Conservation (phyloP, 768 basidiomycete species). For the Holtermannia corniformis region DNA sequence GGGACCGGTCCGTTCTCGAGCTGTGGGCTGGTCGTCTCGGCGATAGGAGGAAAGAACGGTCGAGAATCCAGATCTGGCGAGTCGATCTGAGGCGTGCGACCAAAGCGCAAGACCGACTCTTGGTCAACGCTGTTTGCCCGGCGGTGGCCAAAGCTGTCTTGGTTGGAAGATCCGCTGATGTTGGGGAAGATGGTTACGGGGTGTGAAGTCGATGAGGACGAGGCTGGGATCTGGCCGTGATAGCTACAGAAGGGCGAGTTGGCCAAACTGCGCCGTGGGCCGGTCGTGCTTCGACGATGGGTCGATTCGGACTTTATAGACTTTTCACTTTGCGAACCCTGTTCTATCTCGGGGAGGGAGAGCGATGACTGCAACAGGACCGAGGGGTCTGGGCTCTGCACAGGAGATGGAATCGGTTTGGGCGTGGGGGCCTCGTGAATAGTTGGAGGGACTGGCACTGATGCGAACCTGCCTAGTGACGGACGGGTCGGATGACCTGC, state of each 20-base stretch:
- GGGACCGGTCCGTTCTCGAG: constrained; percentile 1
- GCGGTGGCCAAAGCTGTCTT: background rate
- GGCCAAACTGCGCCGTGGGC: background rate
- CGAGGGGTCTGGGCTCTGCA: background rate
- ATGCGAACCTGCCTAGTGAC: background rate
- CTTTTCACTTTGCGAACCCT: background rate
- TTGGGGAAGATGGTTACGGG: background rate
- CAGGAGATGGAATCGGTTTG: too few species aligned
- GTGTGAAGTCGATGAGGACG: background rate
- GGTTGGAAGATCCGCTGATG: background rate
- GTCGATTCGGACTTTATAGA: background rate
- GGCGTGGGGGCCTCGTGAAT: background rate
- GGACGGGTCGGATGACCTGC: background rate
- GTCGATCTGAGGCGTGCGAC: background rate
- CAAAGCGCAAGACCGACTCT: background rate
- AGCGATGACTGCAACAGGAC: background rate
- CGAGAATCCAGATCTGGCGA: background rate
- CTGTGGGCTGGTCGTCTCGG: constrained; percentile 1
- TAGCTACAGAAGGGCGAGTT: background rate
- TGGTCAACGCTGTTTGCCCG: background rate
- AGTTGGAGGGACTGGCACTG: background rate
- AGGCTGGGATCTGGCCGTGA: background rate
- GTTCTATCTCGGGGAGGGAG: background rate
- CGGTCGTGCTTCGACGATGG: background rate
- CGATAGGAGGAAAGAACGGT: background rate